Evolutionary conservation across 768 basidiomycete genomes (phyloP), one percentile per base, ranked within the genome.

Genomic region (Tulasnella sp.): DNA sequence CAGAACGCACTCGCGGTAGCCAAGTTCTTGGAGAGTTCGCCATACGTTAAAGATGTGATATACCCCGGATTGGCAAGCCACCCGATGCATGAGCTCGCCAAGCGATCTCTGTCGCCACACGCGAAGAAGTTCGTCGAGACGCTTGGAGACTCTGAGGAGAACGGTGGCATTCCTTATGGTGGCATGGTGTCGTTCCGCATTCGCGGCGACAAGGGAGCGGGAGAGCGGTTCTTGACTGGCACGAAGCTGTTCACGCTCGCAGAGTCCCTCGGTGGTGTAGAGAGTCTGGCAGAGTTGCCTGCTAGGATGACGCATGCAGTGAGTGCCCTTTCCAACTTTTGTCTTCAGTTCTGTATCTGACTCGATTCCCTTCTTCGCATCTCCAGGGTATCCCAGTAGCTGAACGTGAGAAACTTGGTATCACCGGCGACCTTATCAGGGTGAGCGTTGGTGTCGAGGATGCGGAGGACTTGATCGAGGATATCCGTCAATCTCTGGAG

Each of bases 401-500:
- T 17, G 69, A 67, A 70, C 75, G 90, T 10, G 79, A 74, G 26
- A 51, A 72, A 11, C 73, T 92, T 27, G 93, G 94, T 1, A 90
- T 98, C 62, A 81, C 80, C 4, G 84, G 84, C 19, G 80, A 85
- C 63, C 70, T 95, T 60, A 74, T 96, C 2, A 75, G 94, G 17
- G 69, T 98, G 63, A 86, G 83, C 38, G 88, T 94, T 0, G 94
- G 94, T 2, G 79, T 95, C 15, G 95, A 97, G 72, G 94, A 98
- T 51, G 76, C 69, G 13, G 85, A 86, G 23, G 95, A 98, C 73
- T 68, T 97, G 49, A 72, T 93, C 11, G 72, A 70, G 41, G 90
- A 92, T 72, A 71, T 93, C 11, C 72, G 80, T 65, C 77, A 79
- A 66, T 88, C 86, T 9, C 70, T 92, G 56, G 74, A 77, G 62